Evolutionary conservation across 345 rosid genomes (phyloP).

Genomic region (Erucastrum elatum): DNA sequence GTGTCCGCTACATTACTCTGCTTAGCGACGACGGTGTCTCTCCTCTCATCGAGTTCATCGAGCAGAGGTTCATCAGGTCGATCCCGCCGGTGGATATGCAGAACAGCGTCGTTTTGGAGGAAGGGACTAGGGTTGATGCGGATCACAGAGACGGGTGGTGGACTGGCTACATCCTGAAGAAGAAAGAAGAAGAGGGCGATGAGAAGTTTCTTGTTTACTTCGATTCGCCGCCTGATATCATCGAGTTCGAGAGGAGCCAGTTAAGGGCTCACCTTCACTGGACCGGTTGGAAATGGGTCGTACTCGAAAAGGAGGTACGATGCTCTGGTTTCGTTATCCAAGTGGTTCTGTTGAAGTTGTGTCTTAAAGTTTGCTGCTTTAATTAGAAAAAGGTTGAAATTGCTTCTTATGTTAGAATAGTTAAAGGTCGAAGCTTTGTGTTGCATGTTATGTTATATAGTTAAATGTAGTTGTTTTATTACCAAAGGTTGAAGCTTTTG

Average conservation of each 20-base stretch:
- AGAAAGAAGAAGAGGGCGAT: constrained; percentile 20
- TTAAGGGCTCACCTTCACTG: constrained; percentile 55
- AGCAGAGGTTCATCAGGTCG: constrained; percentile 47
- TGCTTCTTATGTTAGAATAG: too few species aligned
- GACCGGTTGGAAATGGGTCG: constrained; percentile 55
- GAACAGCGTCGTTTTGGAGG: constrained; percentile 31
- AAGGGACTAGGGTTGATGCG: constrained; percentile 48
- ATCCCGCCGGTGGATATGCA: constrained; percentile 39
- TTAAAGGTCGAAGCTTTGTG: neutral
- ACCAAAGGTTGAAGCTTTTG: too few species aligned
- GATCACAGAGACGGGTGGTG: constrained; percentile 52
- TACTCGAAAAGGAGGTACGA: constrained; percentile 36
- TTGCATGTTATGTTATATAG: too few species aligned
- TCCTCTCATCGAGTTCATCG: constrained; percentile 40
- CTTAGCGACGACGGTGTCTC: constrained; percentile 40
- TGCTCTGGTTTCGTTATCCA: too few species aligned
- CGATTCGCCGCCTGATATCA: constrained; percentile 52
- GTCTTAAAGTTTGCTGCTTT: neutral
- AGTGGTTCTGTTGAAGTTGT: too few species aligned
- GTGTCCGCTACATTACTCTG: constrained; percentile 46
- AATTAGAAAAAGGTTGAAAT: too few species aligned
- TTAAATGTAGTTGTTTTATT: too few species aligned
- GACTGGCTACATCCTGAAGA: constrained; percentile 53
- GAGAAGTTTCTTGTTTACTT: constrained; percentile 48
- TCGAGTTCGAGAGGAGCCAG: constrained; percentile 45